Evolutionary conservation across 2,329 filamentous ascomycete species (phyloP).

Genomic region (Fusarium nelsonii): DNA sequence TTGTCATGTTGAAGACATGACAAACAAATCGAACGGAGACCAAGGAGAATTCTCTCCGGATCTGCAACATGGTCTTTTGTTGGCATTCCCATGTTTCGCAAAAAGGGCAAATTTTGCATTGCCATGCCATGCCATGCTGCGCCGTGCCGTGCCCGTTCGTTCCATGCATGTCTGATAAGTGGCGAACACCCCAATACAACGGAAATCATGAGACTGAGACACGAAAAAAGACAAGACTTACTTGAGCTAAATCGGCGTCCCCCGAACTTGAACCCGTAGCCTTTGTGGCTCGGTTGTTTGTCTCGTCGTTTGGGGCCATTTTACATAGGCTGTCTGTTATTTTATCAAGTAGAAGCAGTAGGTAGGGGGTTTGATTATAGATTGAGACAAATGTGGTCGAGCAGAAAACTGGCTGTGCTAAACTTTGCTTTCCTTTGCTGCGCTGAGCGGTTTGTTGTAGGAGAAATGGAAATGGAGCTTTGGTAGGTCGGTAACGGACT

Average conservation of each 20-base stretch:
- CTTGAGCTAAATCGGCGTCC: constrained; percentile 47
- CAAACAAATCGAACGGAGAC: no score
- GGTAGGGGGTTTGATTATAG: not conserved
- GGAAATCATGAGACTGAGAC: not conserved
- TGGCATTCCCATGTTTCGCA: constrained; percentile 11
- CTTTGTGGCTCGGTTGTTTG: constrained; percentile 31
- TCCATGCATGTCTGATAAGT: not conserved
- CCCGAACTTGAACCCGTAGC: constrained; percentile 28
- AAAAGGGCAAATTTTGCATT: constrained; percentile 14
- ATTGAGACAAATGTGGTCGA: not conserved
- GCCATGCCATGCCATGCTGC: not conserved
- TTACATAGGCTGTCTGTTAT: not conserved
- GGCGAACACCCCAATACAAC: not conserved
- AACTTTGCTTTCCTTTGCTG: not conserved
- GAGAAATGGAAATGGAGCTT: constrained; percentile 13
- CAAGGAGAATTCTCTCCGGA: constrained; percentile 4
- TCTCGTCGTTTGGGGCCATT: constrained; percentile 31
- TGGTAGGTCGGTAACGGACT: no score
- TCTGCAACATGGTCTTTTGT: not conserved
- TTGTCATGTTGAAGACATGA: no score
- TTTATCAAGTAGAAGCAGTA: not conserved
- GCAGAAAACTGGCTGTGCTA: not conserved
- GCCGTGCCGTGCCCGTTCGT: no score
- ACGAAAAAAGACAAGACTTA: constrained; percentile 26
- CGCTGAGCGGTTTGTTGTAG: constrained; percentile 20